Evolutionary conservation across 2,329 filamentous ascomycete genomes (phyloP).

Genomic region (Cryphonectria nitschkei): DNA sequence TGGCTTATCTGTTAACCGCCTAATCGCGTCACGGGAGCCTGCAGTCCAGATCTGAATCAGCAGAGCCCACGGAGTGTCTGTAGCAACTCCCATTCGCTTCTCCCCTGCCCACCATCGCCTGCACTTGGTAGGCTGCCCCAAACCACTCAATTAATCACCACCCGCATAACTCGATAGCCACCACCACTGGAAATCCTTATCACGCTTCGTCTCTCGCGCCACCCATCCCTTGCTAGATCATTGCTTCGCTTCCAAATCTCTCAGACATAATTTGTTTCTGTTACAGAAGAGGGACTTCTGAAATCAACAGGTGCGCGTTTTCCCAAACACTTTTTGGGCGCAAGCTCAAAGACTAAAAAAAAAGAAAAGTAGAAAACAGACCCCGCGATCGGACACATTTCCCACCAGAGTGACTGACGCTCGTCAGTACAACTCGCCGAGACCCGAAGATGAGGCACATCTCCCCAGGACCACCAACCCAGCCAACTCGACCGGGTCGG

Average conservation of each 20-base stretch:
- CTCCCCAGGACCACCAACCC: constrained; percentile 27
- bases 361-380: background rate
- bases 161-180: background rate
- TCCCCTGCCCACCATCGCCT: background rate
- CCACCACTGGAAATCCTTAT: background rate
- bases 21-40: background rate
- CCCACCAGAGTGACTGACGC: constrained; percentile 22
- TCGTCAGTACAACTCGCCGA: constrained; percentile 10
- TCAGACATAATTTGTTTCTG: background rate
- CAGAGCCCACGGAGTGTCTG: constrained; percentile 1
- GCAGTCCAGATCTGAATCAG: constrained; percentile 7
- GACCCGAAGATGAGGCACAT: constrained; percentile 27
- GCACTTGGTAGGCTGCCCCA: background rate
- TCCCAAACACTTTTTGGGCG: background rate
- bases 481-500: constrained; percentile 15
- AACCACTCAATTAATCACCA: background rate
- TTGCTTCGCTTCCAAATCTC: background rate
- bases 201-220: background rate
- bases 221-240: background rate
- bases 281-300: background rate
- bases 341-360: background rate
- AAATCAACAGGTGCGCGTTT: background rate
- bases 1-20: background rate
- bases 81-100: background rate
- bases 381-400: constrained; percentile 15